Evolutionary conservation across 352 stramenopile genomes (phyloP).

Genomic region (Phytophthora pseudosyringae): DNA sequence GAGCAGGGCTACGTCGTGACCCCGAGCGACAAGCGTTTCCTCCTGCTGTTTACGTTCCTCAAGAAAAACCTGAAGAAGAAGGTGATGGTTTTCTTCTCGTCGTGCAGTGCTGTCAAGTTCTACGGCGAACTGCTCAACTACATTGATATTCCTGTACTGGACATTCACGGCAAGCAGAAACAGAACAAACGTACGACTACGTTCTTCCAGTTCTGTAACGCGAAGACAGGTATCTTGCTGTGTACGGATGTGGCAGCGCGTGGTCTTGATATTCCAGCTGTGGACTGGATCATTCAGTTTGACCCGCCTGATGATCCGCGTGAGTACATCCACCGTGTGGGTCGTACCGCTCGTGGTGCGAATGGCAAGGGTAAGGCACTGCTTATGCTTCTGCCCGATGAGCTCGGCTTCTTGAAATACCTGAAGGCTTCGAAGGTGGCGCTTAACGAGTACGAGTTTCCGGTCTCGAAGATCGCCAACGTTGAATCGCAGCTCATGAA

Average conservation of each 20-base stretch:
- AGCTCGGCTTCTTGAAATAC: conserved; percentile 98
- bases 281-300: conserved; percentile 99
- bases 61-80: conserved; percentile 99
- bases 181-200: conserved; percentile 99
- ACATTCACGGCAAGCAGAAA: conserved; percentile 99
- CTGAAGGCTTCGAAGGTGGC: conserved; percentile 97
- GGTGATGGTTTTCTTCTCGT: conserved; percentile 96
- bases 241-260: conserved; percentile 99
- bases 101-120: conserved; percentile 98
- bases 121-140: conserved; percentile 99
- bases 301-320: conserved; percentile 98
- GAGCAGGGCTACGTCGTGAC: conserved; percentile 99
- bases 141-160: conserved; percentile 98
- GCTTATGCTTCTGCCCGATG: conserved; percentile 98
- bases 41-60: conserved; percentile 99
- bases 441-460: conserved; percentile 99
- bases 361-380: conserved; percentile 94
- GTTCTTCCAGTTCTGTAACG: conserved; percentile 99
- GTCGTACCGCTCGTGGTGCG: conserved; percentile 87
- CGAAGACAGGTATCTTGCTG: conserved; percentile 96
- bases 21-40: conserved; percentile 97
- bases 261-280: conserved; percentile 96
- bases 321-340: conserved; percentile 98
- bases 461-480: conserved; percentile 97
- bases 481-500: conserved; percentile 97